These are phyloP conservation scores for Biscogniauxia marginata DNA, from an alignment of 2,329 filamentous ascomycete species.

Conservation along the genomic window DNA sequence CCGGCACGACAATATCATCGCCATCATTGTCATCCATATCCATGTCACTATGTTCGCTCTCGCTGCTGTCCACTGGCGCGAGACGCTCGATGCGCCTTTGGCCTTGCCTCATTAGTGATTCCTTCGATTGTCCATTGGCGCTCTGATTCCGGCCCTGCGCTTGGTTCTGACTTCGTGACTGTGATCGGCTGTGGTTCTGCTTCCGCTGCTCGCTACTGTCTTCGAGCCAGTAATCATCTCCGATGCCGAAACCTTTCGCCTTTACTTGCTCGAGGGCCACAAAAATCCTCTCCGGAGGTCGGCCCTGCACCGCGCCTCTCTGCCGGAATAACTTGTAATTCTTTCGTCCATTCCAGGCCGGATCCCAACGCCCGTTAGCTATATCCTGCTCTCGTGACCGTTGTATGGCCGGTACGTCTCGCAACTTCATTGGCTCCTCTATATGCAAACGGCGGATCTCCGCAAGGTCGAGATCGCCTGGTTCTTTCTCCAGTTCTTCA, in stretches of 20 bases:
- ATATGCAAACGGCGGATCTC: slow-evolving; percentile 72
- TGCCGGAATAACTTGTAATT: slow-evolving; percentile 90
- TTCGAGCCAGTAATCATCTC: slow-evolving; percentile 75
- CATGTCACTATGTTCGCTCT: slow-evolving; percentile 20
- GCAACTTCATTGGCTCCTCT: slow-evolving; percentile 73
- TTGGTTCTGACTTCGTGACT: not conserved
- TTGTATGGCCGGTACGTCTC: slow-evolving; percentile 32
- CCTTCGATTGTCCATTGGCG: slow-evolving; percentile 4
- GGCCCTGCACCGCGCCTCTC: slow-evolving; percentile 48
- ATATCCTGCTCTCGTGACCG: slow-evolving; percentile 49
- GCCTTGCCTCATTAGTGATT: slow-evolving; percentile 5
- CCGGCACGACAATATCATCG: slow-evolving; percentile 18
- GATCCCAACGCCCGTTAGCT: slow-evolving; percentile 69
- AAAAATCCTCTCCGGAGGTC: slow-evolving; percentile 52
- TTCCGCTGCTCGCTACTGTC: slow-evolving; percentile 37
- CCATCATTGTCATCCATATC: slow-evolving; percentile 23
- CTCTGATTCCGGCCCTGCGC: slow-evolving; percentile 11
- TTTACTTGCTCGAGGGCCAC: slow-evolving; percentile 70
- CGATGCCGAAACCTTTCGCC: slow-evolving; percentile 69
- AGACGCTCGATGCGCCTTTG: slow-evolving; percentile 16
- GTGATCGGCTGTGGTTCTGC: slow-evolving; percentile 16
- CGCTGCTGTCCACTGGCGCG: slow-evolving; percentile 24
- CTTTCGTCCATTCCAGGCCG: slow-evolving; percentile 87
- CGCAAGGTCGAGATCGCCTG: slow-evolving; percentile 67
- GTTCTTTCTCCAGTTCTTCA: slow-evolving; percentile 50